Conservation (phyloP, 2,329 filamentous ascomycete genomes). For the Ascochyta fabae region DNA sequence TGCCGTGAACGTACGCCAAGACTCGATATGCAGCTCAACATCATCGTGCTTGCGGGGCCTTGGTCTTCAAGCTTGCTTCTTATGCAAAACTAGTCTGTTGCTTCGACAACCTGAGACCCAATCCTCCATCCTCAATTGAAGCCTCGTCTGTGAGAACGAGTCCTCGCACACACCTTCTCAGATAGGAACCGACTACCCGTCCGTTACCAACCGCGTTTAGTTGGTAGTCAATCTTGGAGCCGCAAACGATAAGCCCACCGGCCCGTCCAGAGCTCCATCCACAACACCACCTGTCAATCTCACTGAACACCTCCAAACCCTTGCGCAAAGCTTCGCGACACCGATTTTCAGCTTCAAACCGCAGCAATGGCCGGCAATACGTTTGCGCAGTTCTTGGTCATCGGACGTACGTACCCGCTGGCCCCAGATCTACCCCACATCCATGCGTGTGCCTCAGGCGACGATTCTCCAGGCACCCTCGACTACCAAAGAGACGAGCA, state of each 20-base stretch:
- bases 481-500: no score
- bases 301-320: slow-evolving; percentile 2
- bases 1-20: not conserved
- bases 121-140: not conserved
- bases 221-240: slow-evolving; percentile 11
- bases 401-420: slow-evolving; percentile 84
- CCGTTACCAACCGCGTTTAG: slow-evolving; percentile 19
- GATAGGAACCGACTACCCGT: slow-evolving; percentile 6
- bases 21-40: slow-evolving; percentile 10
- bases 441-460: not conserved
- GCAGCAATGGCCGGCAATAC: slow-evolving; percentile 56
- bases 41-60: slow-evolving; percentile 12
- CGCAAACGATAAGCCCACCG: slow-evolving; percentile 33
- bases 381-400: slow-evolving; percentile 96
- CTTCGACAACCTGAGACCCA: not conserved
- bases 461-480: not conserved
- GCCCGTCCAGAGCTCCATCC: slow-evolving; percentile 24
- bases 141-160: slow-evolving; percentile 14
- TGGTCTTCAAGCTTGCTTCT: slow-evolving; percentile 4
- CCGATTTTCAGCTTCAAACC: slow-evolving; percentile 1
- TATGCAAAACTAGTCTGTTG: not conserved
- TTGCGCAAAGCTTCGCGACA: slow-evolving; percentile 16
- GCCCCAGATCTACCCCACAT: slow-evolving; percentile 5
- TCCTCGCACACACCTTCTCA: slow-evolving; percentile 35
- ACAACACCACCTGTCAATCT: slow-evolving; percentile 19